phyloP scores from a whole-genome alignment of 1,284 basidiomycete genomes.

The Leucoagaricus sp. region DNA sequence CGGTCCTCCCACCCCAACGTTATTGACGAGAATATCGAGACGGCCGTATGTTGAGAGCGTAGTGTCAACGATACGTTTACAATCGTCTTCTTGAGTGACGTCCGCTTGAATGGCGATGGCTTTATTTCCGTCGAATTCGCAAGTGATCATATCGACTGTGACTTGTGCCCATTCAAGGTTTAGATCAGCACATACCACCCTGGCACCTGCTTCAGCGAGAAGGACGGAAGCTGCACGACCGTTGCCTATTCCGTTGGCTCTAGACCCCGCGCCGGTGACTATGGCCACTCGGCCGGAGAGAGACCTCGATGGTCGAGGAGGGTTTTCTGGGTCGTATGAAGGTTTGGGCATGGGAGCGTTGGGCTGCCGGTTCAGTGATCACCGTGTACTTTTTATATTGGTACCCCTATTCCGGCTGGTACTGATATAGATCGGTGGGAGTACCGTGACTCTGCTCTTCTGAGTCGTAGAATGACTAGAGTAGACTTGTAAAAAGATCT shows the following conservation, averaged over 20 bases:
- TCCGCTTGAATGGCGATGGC: constrained; percentile 36
- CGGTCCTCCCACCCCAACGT: constrained; percentile 40
- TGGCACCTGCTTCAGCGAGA: constrained; percentile 37
- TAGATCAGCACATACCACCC: constrained; percentile 36
- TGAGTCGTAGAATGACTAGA: too few relatives aligned
- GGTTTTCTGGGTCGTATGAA: constrained; percentile 20
- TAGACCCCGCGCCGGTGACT: constrained; percentile 40
- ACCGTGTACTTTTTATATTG: neutral
- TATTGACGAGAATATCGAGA: constrained; percentile 41
- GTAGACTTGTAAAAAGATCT: too few relatives aligned
- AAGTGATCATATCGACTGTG: constrained; percentile 37
- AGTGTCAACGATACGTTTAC: constrained; percentile 30
- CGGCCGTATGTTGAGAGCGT: constrained; percentile 33
- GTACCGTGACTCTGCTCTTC: too few relatives aligned
- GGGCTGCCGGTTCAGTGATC: neutral
- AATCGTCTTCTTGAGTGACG: constrained; percentile 33
- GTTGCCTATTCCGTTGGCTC: constrained; percentile 38
- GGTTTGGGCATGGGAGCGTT: constrained; percentile 11
- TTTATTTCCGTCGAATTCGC: constrained; percentile 31
- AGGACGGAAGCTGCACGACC: constrained; percentile 40
- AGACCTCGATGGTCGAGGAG: constrained; percentile 30
- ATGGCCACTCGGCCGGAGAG: constrained; percentile 36
- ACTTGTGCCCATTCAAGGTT: constrained; percentile 33
- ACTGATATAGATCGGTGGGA: too few relatives aligned
- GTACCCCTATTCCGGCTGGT: too few relatives aligned